These are phyloP conservation scores for Claviceps quebecensis DNA, from an alignment of 2,329 filamentous ascomycete genomes.

Conservation along the genomic window DNA sequence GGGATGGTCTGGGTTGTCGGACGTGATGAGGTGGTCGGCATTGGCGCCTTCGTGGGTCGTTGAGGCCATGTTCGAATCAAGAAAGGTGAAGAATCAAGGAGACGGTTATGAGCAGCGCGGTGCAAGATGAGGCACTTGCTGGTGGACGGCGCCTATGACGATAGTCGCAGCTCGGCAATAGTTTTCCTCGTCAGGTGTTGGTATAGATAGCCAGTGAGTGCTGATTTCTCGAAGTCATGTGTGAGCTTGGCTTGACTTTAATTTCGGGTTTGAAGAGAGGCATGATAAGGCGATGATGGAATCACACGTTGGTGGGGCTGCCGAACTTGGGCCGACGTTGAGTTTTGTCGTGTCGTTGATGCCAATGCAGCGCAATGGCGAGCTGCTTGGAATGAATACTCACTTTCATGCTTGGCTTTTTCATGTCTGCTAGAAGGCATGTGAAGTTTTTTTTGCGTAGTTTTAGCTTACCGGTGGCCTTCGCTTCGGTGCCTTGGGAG, in stretches of 20 bases:
- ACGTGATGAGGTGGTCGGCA: slow-evolving; percentile 41
- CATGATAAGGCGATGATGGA: neutral
- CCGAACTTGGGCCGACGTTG: slow-evolving; percentile 2
- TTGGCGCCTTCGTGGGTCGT: slow-evolving; percentile 1
- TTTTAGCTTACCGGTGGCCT: no score
- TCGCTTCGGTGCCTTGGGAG: no score
- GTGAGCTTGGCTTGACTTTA: neutral
- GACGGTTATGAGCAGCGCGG: no score
- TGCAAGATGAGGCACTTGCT: no score
- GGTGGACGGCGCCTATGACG: no score
- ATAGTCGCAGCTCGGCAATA: no score
- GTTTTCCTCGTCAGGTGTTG: no score
- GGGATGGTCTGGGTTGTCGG: slow-evolving; percentile 66
- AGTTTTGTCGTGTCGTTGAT: neutral
- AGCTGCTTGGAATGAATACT: no score
- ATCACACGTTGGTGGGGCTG: slow-evolving; percentile 2
- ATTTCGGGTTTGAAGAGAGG: neutral
- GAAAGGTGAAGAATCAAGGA: neutral
- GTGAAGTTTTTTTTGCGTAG: no score
- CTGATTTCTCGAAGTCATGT: neutral
- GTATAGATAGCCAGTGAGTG: no score
- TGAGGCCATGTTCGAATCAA: neutral
- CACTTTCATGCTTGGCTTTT: no score
- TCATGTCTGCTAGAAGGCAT: no score
- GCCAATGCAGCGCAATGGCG: neutral